Evolutionary conservation across 2,329 filamentous ascomycete genomes (phyloP).

Genomic region (Aspergillus tubingensis): DNA sequence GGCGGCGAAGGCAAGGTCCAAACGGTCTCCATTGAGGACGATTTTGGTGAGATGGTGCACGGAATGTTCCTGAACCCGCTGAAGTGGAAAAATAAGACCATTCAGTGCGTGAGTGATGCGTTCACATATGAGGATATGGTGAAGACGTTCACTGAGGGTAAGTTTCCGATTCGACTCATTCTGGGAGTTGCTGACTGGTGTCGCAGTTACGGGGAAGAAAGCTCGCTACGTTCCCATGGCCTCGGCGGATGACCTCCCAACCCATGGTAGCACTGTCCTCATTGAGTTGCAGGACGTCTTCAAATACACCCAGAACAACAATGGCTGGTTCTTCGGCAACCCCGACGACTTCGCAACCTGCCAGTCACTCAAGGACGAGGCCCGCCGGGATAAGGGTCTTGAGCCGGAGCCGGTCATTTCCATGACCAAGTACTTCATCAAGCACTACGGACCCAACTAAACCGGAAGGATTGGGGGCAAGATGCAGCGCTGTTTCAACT

Average conservation of each 20-base stretch:
- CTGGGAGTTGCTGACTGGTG: neutral
- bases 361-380: neutral
- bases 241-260: neutral
- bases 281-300: slow-evolving; percentile 3
- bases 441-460: neutral
- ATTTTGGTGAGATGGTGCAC: slow-evolving; percentile 9
- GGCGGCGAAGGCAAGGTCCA: neutral
- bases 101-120: neutral
- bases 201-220: neutral
- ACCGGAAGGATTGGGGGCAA: neutral
- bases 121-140: slow-evolving; percentile 1
- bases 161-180: neutral
- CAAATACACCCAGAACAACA: neutral
- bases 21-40: slow-evolving; percentile 1
- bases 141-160: neutral
- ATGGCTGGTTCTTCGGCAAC: neutral
- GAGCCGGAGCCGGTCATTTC: neutral
- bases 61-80: neutral
- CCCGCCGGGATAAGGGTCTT: neutral
- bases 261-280: neutral
- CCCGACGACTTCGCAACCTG: slow-evolving; percentile 5
- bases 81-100: neutral
- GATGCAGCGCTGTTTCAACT: neutral
- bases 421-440: neutral
- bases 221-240: neutral